Evolutionary conservation across 306 rosid species (phyloP).

Genomic region (Trichosanthes cucumerina): DNA sequence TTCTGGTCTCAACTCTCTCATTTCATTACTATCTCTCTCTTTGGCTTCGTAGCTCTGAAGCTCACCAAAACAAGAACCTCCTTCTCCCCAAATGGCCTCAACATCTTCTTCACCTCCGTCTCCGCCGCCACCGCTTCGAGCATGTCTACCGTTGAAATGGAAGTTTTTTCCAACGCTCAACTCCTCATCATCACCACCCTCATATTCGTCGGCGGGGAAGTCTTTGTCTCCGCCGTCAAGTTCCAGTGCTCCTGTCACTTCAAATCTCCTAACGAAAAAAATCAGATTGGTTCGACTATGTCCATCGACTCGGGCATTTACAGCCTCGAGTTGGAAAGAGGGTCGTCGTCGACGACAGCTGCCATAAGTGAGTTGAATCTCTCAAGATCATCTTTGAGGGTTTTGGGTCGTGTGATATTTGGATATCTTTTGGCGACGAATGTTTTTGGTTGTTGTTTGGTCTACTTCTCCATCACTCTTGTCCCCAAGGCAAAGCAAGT

Average conservation of each 20-base stretch:
- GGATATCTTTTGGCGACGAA: neutral
- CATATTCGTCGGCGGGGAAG: constrained; percentile 63
- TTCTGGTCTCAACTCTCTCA: constrained; percentile 25
- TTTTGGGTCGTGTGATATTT: neutral
- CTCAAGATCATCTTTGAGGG: too few species aligned
- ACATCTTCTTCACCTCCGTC: constrained; percentile 59
- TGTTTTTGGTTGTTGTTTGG: neutral
- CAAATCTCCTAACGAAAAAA: too few species aligned
- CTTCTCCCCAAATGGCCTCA: constrained; percentile 17
- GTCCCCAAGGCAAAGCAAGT: neutral
- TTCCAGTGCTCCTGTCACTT: constrained; percentile 14
- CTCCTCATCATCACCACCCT: constrained; percentile 32
- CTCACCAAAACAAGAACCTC: neutral
- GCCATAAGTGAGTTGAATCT: too few species aligned
- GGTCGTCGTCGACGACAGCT: too few species aligned
- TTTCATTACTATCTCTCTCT: constrained; percentile 23
- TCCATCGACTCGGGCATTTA: neutral
- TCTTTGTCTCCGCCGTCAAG: constrained; percentile 43
- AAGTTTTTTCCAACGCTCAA: constrained; percentile 36
- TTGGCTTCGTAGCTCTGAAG: constrained; percentile 43
- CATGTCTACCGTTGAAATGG: constrained; percentile 58
- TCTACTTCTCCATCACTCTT: neutral
- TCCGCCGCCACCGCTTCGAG: constrained; percentile 71
- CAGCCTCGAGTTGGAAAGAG: neutral
- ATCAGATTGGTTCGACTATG: too few species aligned